Evolutionary conservation across 306 rosid genomes (phyloP), one percentile per base, ranked within the genome.

Genomic region (Myrica gale): DNA sequence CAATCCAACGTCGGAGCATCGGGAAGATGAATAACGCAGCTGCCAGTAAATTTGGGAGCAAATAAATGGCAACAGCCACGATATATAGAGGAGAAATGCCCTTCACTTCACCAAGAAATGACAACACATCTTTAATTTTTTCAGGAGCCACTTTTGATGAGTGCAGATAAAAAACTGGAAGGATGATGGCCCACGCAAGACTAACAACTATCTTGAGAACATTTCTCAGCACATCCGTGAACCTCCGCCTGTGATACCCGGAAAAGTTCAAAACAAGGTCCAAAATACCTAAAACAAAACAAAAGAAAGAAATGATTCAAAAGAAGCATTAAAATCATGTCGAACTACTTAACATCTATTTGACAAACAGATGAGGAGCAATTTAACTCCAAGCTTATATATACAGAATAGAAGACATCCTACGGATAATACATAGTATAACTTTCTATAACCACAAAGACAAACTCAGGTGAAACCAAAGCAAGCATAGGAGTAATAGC

Each of bases 1-100:
- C 99, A 79, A 95, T 95, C 97, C 96, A 92, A 78, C 99, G 99
- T 50, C 97, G 90, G 73, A 95, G 90, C 97, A 95, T 84, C 32
- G 99, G 99, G 78, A 95, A 92, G 58, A 90, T 70, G 88, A 95
- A 95, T 75, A 95, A 81, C 80, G 50, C 54, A 58, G 89, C 92
- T 63, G 90, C 88, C 57, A 95, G 86, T 73, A 83, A 55, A 87
- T 95, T 95, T 76, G 99, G 99, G 54, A 95, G 88, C 85, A 95
- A 53, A 83, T 95, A 95, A 45, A 90, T n/a, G 74, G 77, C 90
- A 51, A 95, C 95, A 6, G 91, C 97, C 71, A 95, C 13, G 48
- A 92, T 69, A 84, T 95, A 95, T 41, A 90, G 69, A 57, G 92
- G 72, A 71, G 97, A 96, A 80, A 90, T 82, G 72, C 97, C 92